These are phyloP conservation scores for Blastocystis sp. DNA, from an alignment of 352 stramenopile species.

Conservation along the genomic window DNA sequence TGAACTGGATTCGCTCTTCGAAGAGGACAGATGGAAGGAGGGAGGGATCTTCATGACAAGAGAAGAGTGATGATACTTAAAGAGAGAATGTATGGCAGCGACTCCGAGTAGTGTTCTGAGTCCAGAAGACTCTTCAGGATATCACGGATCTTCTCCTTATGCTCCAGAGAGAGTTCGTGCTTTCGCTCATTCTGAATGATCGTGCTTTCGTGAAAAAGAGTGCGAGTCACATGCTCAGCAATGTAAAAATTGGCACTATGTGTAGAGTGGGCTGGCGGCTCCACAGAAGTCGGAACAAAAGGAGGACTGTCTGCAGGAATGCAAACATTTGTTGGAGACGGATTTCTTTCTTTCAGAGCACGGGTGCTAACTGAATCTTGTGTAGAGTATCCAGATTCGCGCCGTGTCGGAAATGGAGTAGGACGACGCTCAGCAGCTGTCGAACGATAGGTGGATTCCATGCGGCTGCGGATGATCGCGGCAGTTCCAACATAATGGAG, in stretches of 20 bases:
- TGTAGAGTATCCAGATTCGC: not conserved
- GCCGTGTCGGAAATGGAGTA: not conserved
- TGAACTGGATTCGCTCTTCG: not conserved
- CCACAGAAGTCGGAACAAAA: not conserved
- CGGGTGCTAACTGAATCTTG: not conserved
- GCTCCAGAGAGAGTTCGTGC: not conserved
- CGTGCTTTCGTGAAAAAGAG: not conserved
- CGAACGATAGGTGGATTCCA: not conserved
- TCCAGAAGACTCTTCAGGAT: constrained; percentile 1
- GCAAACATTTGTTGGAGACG: constrained; percentile 32
- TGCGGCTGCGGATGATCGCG: not conserved
- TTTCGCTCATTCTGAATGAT: constrained; percentile 22
- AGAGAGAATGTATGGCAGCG: not conserved
- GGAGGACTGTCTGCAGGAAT: not conserved
- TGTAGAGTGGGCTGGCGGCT: not conserved
- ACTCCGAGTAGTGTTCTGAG: not conserved
- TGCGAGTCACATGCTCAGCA: not conserved
- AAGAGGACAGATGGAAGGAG: not conserved
- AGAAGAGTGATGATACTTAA: not conserved
- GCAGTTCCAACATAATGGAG: constrained; percentile 4
- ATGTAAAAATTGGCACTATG: not conserved
- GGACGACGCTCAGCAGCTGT: not conserved
- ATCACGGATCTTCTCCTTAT: not conserved
- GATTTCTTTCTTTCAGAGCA: not conserved
- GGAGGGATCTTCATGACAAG: not conserved